Evolutionary conservation across 2,329 filamentous ascomycete species (phyloP), one percentile per base, ranked within the genome.

Genomic region (Phoma sp.): DNA sequence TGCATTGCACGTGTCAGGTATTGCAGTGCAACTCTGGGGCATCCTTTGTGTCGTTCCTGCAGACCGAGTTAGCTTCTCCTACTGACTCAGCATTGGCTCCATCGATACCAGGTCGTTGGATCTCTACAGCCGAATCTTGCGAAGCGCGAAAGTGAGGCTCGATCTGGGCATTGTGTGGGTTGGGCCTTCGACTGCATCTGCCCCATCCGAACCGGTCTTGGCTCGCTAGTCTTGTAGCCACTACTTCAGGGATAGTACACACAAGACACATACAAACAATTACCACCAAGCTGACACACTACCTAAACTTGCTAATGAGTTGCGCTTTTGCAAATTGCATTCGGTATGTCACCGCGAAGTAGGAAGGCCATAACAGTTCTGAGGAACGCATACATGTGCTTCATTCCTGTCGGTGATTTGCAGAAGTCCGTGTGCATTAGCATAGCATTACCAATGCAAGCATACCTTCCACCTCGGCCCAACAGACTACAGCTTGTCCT

Each of bases 61-160:
- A 46, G 37, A 30, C 25, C 32, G 21, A 17, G 17, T 39, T 40
- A 42, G 39, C 36, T 40, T 28, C 15, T 42, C 12, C 17, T 39
- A 30, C 43, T 49, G 50, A 48, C 58, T 56, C 36, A 37, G 40
- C 45, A 53, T 34, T 46, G 55, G 47, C 49, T 55, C 33, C 46
- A 21, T 12, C 32, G 34, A 47, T 61, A 59, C 59, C 56, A 55
- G 59, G 59, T 59, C 46, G 28, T 48, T 53, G 56, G 59, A 53
- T 46, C 55, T 29, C 25, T 36, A 37, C 34, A 43, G n/a, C 51
- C 45, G 45, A 40, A n/a, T 15, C 21, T 33, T 17, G 21, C 25
- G 37, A 40, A 53, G 47, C 32, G 26, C 28, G 49, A 47, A 38
- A 54, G 30, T 57, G 52, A 57, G 47, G 49, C 53, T 53, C 48